These are phyloP conservation scores for Oxyria digyna DNA, from an alignment of 148 eudicot species.

Conservation along the genomic window DNA sequence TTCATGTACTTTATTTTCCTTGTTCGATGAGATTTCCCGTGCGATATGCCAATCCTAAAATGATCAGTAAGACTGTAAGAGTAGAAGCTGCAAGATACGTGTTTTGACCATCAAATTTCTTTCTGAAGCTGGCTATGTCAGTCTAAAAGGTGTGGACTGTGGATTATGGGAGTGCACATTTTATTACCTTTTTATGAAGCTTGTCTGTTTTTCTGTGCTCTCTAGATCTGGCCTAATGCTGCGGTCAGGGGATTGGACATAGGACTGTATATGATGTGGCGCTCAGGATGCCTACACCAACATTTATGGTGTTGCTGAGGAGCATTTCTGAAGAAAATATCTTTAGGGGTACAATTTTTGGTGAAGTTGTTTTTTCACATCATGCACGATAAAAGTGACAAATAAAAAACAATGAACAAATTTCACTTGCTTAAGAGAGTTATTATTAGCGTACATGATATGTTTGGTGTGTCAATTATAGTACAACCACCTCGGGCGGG, in stretches of 20 bases:
- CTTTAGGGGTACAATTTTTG: conserved; percentile 16
- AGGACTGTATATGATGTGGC: conserved; percentile 39
- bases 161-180: not conserved
- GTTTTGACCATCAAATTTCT: not conserved
- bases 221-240: conserved; percentile 58
- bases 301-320: conserved; percentile 20
- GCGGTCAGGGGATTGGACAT: conserved; percentile 63
- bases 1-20: too few relatives aligned
- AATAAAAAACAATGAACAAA: conserved; percentile 1
- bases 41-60: not conserved
- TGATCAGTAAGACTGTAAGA: not conserved
- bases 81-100: not conserved
- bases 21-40: not conserved
- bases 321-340: conserved; percentile 19
- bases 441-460: conserved; percentile 17
- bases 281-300: conserved; percentile 26
- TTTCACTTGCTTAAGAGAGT: conserved; percentile 8
- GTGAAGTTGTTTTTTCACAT: conserved; percentile 7
- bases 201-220: conserved; percentile 39
- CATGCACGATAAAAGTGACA: conserved; percentile 3
- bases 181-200: conserved; percentile 44
- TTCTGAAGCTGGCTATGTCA: not conserved
- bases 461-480: conserved; percentile 11
- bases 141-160: not conserved
- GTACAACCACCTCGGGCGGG: conserved; percentile 12